These are phyloP conservation scores for Talaromyces marneffei DNA, from an alignment of 2,329 filamentous ascomycete species.

Conservation along the genomic window DNA sequence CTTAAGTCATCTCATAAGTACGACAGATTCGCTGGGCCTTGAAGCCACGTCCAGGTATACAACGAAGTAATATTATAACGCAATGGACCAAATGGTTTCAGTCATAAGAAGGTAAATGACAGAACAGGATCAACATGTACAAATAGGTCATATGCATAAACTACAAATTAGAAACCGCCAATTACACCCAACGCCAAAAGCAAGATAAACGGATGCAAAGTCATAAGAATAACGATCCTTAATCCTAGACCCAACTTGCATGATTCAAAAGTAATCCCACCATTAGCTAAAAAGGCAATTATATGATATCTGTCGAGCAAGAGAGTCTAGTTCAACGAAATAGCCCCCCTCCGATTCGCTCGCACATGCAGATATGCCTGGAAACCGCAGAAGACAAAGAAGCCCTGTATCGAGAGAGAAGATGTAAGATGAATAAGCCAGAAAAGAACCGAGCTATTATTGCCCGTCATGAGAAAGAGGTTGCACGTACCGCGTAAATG, in stretches of 20 bases:
- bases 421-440: neutral
- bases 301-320: neutral
- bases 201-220: neutral
- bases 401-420: slow-evolving; percentile 53
- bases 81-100: neutral
- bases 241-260: neutral
- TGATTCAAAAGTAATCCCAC: neutral
- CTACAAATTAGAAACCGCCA: neutral
- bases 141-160: neutral
- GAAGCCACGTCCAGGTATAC: neutral
- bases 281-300: neutral
- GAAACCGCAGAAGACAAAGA: slow-evolving; percentile 85
- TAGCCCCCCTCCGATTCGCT: slow-evolving; percentile 76
- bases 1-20: neutral
- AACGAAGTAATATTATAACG: neutral
- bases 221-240: no score
- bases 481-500: slow-evolving; percentile 72
- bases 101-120: neutral
- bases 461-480: neutral
- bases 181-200: slow-evolving; percentile 6
- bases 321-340: slow-evolving; percentile 57
- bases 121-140: neutral
- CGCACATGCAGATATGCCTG: slow-evolving; percentile 82
- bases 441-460: no score
- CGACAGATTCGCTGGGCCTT: neutral